Percentiles rank a stretch among this genome's conserved stretches.
Evolutionary conservation across 2,329 filamentous ascomycete species (phyloP).

Genomic region (Colletotrichum euphorbiae): DNA sequence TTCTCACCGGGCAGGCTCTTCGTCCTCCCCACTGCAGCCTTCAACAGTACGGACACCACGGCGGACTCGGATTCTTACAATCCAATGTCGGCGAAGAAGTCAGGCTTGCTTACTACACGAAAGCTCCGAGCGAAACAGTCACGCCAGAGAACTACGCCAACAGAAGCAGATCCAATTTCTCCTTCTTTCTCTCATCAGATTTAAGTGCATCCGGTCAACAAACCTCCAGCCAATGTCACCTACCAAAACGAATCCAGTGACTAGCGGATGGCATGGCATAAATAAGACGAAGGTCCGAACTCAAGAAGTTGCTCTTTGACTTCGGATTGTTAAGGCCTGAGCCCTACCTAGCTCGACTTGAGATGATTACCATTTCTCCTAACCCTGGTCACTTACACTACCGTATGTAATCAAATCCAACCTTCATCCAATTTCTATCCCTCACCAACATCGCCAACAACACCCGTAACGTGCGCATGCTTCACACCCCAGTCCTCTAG

Average conservation of each 20-base stretch:
- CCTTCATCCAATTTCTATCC: slow-evolving; percentile 16
- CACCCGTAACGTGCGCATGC: not conserved
- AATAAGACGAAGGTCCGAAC: slow-evolving; percentile 6
- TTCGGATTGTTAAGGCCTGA: slow-evolving; percentile 7
- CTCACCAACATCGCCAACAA: slow-evolving; percentile 1
- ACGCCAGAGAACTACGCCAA: no score
- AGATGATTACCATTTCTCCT: not conserved
- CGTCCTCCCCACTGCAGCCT: not conserved
- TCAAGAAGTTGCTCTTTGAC: not conserved
- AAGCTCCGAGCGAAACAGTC: not conserved
- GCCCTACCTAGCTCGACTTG: not conserved
- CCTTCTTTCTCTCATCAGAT: not conserved
- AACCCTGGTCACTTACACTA: not conserved
- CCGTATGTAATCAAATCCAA: slow-evolving; percentile 6
- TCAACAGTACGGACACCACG: not conserved
- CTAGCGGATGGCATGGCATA: slow-evolving; percentile 1
- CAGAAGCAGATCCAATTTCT: not conserved
- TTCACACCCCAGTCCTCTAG: slow-evolving; percentile 2
- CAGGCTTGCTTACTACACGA: not conserved
- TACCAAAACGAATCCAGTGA: not conserved
- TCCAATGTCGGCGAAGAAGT: no score
- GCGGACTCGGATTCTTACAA: no score
- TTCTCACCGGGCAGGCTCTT: not conserved
- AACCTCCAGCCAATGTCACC: slow-evolving; percentile 10
- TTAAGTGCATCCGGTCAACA: not conserved